Conservation (phyloP, 2,329 filamentous ascomycete species). For the Coniochaeta hoffmannii region DNA sequence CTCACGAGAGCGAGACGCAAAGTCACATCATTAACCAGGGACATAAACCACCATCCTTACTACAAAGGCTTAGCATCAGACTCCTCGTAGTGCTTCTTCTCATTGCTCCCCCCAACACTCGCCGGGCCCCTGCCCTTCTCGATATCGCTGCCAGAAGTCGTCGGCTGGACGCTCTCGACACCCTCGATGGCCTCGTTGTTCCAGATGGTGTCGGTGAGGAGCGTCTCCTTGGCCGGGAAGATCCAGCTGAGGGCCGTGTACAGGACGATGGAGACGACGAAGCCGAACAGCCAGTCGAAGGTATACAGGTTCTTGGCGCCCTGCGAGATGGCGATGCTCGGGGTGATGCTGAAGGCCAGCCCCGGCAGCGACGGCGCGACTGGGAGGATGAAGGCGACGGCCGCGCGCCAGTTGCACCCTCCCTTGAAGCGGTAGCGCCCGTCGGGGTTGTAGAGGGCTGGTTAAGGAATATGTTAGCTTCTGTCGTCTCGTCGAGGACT, state of each 20-base stretch:
- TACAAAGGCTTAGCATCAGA: background rate
- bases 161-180: constrained; percentile 3
- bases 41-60: background rate
- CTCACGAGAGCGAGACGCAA: no score
- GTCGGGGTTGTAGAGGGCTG: constrained; percentile 67
- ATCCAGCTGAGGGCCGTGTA: constrained; percentile 49
- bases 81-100: background rate
- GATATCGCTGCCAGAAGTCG: constrained; percentile 10
- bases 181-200: constrained; percentile 20
- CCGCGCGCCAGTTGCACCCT: constrained; percentile 79
- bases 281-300: constrained; percentile 83
- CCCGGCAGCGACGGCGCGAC: constrained; percentile 81
- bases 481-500: constrained; percentile 31
- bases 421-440: constrained; percentile 67
- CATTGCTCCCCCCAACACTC: background rate
- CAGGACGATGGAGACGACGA: constrained; percentile 56
- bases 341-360: constrained; percentile 79
- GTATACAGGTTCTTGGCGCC: constrained; percentile 84
- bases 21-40: background rate
- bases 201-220: constrained; percentile 34
- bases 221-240: constrained; percentile 41
- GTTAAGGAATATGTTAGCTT: constrained; percentile 50
- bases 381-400: constrained; percentile 68
- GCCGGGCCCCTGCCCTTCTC: constrained; percentile 8
- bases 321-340: constrained; percentile 63